Conservation (phyloP, 768 basidiomycete species). For the Mycena epipterygia region DNA sequence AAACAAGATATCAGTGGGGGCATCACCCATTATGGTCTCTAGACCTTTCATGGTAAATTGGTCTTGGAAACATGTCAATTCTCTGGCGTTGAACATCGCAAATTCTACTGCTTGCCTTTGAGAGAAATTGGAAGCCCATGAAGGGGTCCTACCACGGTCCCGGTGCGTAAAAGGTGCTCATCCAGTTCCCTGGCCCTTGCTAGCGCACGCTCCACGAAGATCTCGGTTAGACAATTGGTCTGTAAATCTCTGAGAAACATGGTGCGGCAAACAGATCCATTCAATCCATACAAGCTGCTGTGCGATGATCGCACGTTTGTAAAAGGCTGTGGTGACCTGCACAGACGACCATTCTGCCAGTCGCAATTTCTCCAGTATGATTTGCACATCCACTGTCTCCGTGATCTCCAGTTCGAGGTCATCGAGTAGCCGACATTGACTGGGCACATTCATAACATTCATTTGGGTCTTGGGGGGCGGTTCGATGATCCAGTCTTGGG, state of each 20-base stretch:
- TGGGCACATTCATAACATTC: slow-evolving; percentile 66
- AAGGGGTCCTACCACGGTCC: slow-evolving; percentile 62
- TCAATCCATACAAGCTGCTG: slow-evolving; percentile 68
- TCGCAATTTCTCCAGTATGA: slow-evolving; percentile 62
- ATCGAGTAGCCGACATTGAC: slow-evolving; percentile 64
- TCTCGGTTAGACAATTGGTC: slow-evolving; percentile 70
- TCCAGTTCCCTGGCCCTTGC: slow-evolving; percentile 65
- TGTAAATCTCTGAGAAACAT: slow-evolving; percentile 21
- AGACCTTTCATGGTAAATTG: slow-evolving; percentile 73
- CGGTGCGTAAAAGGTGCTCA: slow-evolving; percentile 57
- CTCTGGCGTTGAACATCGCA: background rate
- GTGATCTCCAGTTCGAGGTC: slow-evolving; percentile 73
- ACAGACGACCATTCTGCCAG: slow-evolving; percentile 65
- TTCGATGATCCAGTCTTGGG: slow-evolving; percentile 65
- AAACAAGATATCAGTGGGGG: too few relatives aligned
- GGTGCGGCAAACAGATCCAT: background rate
- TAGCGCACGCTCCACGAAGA: slow-evolving; percentile 66
- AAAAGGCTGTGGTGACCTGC: slow-evolving; percentile 72
- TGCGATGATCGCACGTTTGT: slow-evolving; percentile 76
- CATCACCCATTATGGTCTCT: slow-evolving; percentile 58
- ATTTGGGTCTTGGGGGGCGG: slow-evolving; percentile 53
- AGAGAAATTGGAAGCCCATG: slow-evolving; percentile 64
- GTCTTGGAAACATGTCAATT: slow-evolving; percentile 50
- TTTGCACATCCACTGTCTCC: slow-evolving; percentile 55
- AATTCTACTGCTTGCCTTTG: slow-evolving; percentile 46